Evolutionary conservation across 2,329 filamentous ascomycete species (phyloP), one percentile per base, ranked within the genome.

Genomic region (Talaromyces piceae): DNA sequence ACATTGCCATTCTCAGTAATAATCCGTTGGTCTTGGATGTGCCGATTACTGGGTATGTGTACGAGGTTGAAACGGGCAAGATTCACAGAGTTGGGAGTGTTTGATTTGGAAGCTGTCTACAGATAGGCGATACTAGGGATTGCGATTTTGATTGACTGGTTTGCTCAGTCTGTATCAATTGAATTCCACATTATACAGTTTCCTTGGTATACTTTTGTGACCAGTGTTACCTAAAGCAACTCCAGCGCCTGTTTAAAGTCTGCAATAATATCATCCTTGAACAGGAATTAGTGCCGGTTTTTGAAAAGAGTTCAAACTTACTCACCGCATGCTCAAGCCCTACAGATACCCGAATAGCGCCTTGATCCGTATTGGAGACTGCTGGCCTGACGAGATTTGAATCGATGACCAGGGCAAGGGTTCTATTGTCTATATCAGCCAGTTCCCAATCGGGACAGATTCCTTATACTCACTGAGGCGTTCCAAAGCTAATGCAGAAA

Each of bases 291-390:
- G 23, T 43, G n/a, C 11, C 4, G 23, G 20, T n/a, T n/a, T 13
- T 5, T 22, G 9, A 9, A 3, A 25, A 20, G 11, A 8, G 3
- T 12, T n/a, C 4, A 5, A 27, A 20, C 11, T 25, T 37, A 50
- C 51, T 50, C 50, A 54, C 51, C 65, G 95, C 91, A 68, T 95
- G 88, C 73, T 95, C 90, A 1, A 86, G 91, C 44, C 90, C 90
- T 49, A 95, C 89, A 0, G 88, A 94, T 63, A 95, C 91, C 57
- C 90, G 85, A 69, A 95, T 94, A 45, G 94, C 79, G 86, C 61
- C 22, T 87, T 91, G 11, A 90, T 87, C 59, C 88, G 89, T 26
- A 86, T 88, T 65, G 73, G 81, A 51, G 77, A 66, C 74, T 83
- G 87, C 77, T 94, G 90, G 65, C 88, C 79, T 41, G 89, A 20